These are phyloP conservation scores for Ceratobasidium sp. DNA, from an alignment of 1,284 basidiomycete genomes.

Conservation along the genomic window DNA sequence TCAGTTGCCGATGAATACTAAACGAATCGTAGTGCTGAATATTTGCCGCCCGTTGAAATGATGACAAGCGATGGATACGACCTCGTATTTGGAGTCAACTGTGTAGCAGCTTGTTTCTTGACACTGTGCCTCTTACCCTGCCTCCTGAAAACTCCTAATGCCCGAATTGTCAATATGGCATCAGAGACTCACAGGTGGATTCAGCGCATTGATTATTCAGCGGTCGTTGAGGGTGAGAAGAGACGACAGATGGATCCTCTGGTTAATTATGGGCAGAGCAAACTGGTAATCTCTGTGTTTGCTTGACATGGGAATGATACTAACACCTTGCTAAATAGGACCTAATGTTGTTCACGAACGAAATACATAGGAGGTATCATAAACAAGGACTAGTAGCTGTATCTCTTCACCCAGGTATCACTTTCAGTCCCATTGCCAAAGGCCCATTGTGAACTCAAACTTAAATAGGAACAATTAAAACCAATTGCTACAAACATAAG, in stretches of 20 bases:
- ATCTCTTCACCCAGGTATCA: conserved; percentile 46
- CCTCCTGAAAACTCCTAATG: conserved; percentile 29
- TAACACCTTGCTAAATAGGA: conserved; percentile 23
- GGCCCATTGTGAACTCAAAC: neutral
- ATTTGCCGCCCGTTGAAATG: conserved; percentile 22
- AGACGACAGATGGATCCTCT: conserved; percentile 37
- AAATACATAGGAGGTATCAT: conserved; percentile 49
- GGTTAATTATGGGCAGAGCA: conserved; percentile 40
- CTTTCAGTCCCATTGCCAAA: neutral
- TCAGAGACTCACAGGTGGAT: conserved; percentile 31
- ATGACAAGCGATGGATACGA: conserved; percentile 42
- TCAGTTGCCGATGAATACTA: neutral
- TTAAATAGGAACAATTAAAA: conserved; percentile 28
- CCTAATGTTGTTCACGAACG: conserved; percentile 47
- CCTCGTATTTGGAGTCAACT: conserved; percentile 42
- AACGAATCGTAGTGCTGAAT: conserved; percentile 23
- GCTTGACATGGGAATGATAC: neutral
- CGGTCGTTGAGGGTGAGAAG: conserved; percentile 33
- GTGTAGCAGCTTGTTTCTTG: conserved; percentile 32
- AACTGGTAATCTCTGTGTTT: conserved; percentile 11
- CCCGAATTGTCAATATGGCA: conserved; percentile 34
- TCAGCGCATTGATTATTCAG: conserved; percentile 29
- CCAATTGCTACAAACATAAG: conserved; percentile 36
- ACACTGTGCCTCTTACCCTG: conserved; percentile 44
- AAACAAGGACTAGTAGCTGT: conserved; percentile 48